Conservation (phyloP, 2,329 filamentous ascomycete species). For the Pseudogymnoascus sp. region DNA sequence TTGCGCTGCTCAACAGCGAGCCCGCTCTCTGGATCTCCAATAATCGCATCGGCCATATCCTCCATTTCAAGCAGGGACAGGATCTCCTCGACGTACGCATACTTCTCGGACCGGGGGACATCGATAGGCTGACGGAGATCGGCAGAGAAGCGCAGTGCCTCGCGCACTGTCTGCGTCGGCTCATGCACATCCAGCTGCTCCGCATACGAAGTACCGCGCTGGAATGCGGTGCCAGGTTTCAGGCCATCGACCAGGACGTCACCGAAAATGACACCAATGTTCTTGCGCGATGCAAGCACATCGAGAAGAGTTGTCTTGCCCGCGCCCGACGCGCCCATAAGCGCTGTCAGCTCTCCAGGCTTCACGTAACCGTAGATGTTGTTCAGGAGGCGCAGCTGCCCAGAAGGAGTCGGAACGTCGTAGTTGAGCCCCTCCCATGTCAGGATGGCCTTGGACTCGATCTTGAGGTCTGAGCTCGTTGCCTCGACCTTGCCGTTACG, state of each 20-base stretch:
- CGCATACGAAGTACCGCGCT: slow-evolving; percentile 67
- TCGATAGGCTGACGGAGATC: slow-evolving; percentile 73
- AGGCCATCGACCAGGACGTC: slow-evolving; percentile 64
- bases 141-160: slow-evolving; percentile 84
- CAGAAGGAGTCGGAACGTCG: slow-evolving; percentile 53
- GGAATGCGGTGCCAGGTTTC: slow-evolving; percentile 71
- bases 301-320: slow-evolving; percentile 85
- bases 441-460: slow-evolving; percentile 59
- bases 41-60: slow-evolving; percentile 57
- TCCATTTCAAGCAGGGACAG: slow-evolving; percentile 53
- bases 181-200: slow-evolving; percentile 90
- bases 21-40: slow-evolving; percentile 54
- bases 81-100: slow-evolving; percentile 80
- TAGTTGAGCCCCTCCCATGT: slow-evolving; percentile 67
- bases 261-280: slow-evolving; percentile 80
- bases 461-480: slow-evolving; percentile 23
- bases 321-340: slow-evolving; percentile 59
- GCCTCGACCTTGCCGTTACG: slow-evolving; percentile 12
- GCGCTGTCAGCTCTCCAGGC: slow-evolving; percentile 58
- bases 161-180: slow-evolving; percentile 73
- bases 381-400: slow-evolving; percentile 63
- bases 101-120: slow-evolving; percentile 65
- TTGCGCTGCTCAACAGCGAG: slow-evolving; percentile 56
- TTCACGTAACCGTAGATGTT: slow-evolving; percentile 76
- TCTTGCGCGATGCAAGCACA: slow-evolving; percentile 74